These are phyloP conservation scores for Dendrobium chrysotoxum DNA, from an alignment of 106 monocot genomes.

Conservation along the genomic window DNA sequence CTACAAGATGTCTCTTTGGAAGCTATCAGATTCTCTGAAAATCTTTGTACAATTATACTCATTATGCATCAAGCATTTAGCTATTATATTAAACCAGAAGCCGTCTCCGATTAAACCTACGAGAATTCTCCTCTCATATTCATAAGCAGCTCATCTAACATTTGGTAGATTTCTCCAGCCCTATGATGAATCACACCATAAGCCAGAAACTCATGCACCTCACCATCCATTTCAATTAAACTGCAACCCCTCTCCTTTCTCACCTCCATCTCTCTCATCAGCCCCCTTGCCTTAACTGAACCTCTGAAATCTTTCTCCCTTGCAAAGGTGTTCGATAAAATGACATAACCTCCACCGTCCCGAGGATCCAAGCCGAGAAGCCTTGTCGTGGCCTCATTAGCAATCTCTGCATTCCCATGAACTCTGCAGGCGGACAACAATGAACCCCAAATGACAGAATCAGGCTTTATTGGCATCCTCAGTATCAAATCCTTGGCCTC, in stretches of 20 bases:
- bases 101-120: too few relatives aligned
- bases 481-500: slow-evolving; percentile 45
- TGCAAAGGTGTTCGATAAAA: slow-evolving; percentile 32
- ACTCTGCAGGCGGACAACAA: slow-evolving; percentile 34
- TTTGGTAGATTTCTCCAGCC: slow-evolving; percentile 12
- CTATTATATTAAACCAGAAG: too few relatives aligned
- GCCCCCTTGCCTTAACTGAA: slow-evolving; percentile 5
- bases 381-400: slow-evolving; percentile 7
- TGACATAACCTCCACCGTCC: slow-evolving; percentile 40
- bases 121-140: background rate
- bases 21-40: too few relatives aligned
- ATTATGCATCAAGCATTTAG: too few relatives aligned
- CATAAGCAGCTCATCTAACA: slow-evolving; percentile 8
- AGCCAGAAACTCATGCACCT: slow-evolving; percentile 44
- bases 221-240: slow-evolving; percentile 47
- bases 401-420: slow-evolving; percentile 23
- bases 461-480: slow-evolving; percentile 36
- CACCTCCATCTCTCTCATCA: slow-evolving; percentile 44
- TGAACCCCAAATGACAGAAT: slow-evolving; percentile 42
- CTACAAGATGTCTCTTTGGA: too few relatives aligned
- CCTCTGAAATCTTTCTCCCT: slow-evolving; percentile 10
- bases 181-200: slow-evolving; percentile 19
- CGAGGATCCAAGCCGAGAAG: slow-evolving; percentile 24
- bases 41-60: too few relatives aligned
- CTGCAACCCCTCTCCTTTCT: slow-evolving; percentile 52